A percentile compares a stretch with the other conserved stretches of the same genome.
Evolutionary conservation across 805 yeast species (phyloP).

Genomic region (Torulaspora gathmanii): DNA sequence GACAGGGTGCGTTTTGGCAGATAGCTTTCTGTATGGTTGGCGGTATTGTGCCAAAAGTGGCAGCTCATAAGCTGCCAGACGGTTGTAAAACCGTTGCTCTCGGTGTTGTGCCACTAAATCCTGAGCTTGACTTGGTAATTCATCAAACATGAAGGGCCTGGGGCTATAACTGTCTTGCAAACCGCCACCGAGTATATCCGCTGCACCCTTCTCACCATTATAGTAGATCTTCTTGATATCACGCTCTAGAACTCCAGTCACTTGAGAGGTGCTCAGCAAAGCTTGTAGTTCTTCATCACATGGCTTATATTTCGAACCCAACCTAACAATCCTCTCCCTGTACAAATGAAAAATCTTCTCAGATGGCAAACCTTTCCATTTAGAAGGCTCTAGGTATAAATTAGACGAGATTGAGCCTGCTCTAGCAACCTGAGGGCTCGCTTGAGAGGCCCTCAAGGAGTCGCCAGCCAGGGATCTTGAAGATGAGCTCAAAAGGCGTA

Average conservation of each 20-base stretch:
- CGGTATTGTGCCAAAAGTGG: slow-evolving; percentile 77
- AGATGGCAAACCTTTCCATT: slow-evolving; percentile 67
- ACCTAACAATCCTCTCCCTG: slow-evolving; percentile 49
- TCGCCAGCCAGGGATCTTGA: slow-evolving; percentile 1
- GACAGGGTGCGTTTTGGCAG: slow-evolving; percentile 47
- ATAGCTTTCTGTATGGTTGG: slow-evolving; percentile 54
- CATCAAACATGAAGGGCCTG: slow-evolving; percentile 53
- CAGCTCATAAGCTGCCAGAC: slow-evolving; percentile 88
- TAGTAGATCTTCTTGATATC: slow-evolving; percentile 38
- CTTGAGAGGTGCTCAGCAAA: slow-evolving; percentile 44
- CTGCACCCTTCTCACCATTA: slow-evolving; percentile 42
- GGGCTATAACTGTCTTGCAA: slow-evolving; percentile 39
- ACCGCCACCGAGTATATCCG: slow-evolving; percentile 38
- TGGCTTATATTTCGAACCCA: slow-evolving; percentile 49
- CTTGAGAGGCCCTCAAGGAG: slow-evolving; percentile 1
- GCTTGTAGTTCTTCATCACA: slow-evolving; percentile 54
- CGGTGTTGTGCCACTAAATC: slow-evolving; percentile 67
- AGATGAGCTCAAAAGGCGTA: slow-evolving; percentile 7
- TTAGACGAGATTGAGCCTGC: slow-evolving; percentile 11
- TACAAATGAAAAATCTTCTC: slow-evolving; percentile 58
- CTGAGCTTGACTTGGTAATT: slow-evolving; percentile 66
- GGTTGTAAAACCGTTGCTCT: slow-evolving; percentile 66
- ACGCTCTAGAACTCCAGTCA: slow-evolving; percentile 38
- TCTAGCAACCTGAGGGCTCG: slow-evolving; percentile 16
- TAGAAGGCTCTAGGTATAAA: slow-evolving; percentile 56